Evolutionary conservation across 768 basidiomycete species (phyloP).

Genomic region (Phylloporus sp.): DNA sequence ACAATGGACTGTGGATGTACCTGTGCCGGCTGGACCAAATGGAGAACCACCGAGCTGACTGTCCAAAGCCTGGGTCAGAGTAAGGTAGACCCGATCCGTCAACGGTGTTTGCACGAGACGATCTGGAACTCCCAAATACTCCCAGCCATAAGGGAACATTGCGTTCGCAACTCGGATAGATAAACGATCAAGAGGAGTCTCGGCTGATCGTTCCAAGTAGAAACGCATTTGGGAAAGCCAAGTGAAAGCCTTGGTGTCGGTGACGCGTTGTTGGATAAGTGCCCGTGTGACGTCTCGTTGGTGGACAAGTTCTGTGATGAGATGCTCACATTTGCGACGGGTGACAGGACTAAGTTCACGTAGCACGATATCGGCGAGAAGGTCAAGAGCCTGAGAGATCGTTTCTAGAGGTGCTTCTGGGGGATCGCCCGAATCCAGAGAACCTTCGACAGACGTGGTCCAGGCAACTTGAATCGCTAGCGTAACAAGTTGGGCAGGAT

Average conservation of each 20-base stretch:
- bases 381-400: slow-evolving; percentile 78
- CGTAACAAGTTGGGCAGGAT: slow-evolving; percentile 94
- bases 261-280: slow-evolving; percentile 61
- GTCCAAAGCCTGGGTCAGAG: slow-evolving; percentile 91
- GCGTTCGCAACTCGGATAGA: slow-evolving; percentile 85
- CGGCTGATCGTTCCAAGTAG: slow-evolving; percentile 70
- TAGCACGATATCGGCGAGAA: slow-evolving; percentile 95
- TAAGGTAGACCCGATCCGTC: slow-evolving; percentile 95
- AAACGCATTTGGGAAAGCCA: slow-evolving; percentile 99
- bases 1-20: slow-evolving; percentile 34
- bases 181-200: slow-evolving; percentile 77
- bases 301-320: slow-evolving; percentile 98
- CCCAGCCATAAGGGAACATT: slow-evolving; percentile 95
- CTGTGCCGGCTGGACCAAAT: slow-evolving; percentile 97
- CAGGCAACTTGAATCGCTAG: slow-evolving; percentile 94
- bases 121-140: slow-evolving; percentile 96
- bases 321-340: slow-evolving; percentile 96
- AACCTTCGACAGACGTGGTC: slow-evolving; percentile 78
- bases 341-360: slow-evolving; percentile 84
- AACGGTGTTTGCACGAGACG: slow-evolving; percentile 96
- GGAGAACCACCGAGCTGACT: slow-evolving; percentile 95
- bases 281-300: slow-evolving; percentile 90
- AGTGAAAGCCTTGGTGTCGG: slow-evolving; percentile 68
- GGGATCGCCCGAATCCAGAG: slow-evolving; percentile 50
- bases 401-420: slow-evolving; percentile 69